phyloP scores from a whole-genome alignment of 257 asterid species.

The Rehmannia glutinosa region DNA sequence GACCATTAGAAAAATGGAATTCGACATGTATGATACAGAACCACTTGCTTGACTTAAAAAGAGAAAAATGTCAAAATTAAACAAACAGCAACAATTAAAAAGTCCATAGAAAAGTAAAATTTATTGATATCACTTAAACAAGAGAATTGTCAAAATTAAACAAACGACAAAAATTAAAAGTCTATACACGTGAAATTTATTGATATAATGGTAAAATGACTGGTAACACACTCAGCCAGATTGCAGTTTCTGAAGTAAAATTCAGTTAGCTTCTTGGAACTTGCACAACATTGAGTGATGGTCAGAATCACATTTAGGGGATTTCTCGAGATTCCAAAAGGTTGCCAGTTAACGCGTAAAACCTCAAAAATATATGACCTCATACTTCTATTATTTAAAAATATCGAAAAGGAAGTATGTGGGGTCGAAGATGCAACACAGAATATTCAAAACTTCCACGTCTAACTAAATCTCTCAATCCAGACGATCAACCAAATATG shows the following conservation, averaged over 20 bases:
- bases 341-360: neutral
- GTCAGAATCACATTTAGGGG: too few species aligned
- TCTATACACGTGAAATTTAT: neutral
- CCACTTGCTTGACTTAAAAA: constrained; percentile 9
- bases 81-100: neutral
- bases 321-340: too few species aligned
- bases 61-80: neutral
- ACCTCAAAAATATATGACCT: neutral
- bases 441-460: neutral
- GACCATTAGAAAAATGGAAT: neutral
- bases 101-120: neutral
- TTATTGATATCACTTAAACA: neutral
- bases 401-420: neutral
- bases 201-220: neutral
- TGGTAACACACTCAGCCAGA: neutral
- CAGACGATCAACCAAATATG: neutral
- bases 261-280: neutral
- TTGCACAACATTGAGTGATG: too few species aligned
- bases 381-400: neutral
- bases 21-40: neutral
- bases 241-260: neutral
- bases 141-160: too few species aligned
- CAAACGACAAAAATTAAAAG: too few species aligned
- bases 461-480: neutral
- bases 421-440: neutral